Conservation (phyloP, 805 yeast species). For the Starmerella tilneyi region DNA sequence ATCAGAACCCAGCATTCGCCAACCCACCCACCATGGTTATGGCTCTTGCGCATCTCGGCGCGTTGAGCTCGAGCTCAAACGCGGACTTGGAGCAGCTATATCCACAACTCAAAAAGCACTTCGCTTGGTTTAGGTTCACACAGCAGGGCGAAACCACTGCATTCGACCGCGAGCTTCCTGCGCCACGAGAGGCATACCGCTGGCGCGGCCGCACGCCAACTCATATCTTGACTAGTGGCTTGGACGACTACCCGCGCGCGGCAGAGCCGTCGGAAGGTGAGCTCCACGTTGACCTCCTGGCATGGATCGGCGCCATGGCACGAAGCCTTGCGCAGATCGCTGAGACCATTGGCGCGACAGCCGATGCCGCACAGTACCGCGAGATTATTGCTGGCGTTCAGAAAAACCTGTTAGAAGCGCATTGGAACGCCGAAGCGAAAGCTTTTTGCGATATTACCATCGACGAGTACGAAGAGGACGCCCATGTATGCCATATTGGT, state of each 20-base stretch:
- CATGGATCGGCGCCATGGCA: slow-evolving; percentile 94
- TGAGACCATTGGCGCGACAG: slow-evolving; percentile 43
- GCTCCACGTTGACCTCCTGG: slow-evolving; percentile 73
- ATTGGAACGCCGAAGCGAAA: slow-evolving; percentile 62
- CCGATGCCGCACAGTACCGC: slow-evolving; percentile 48
- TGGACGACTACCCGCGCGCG: slow-evolving; percentile 92
- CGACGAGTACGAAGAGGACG: slow-evolving; percentile 56
- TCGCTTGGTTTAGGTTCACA: slow-evolving; percentile 71
- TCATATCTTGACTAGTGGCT: slow-evolving; percentile 84
- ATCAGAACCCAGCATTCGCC: slow-evolving; percentile 81
- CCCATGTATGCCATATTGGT: slow-evolving; percentile 76
- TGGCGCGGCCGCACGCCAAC: slow-evolving; percentile 87
- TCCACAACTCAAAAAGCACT: slow-evolving; percentile 67
- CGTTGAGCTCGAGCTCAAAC: slow-evolving; percentile 15
- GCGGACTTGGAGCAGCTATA: slow-evolving; percentile 40
- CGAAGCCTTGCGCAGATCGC: slow-evolving; percentile 70
- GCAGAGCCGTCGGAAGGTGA: slow-evolving; percentile 75
- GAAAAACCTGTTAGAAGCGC: slow-evolving; percentile 57
- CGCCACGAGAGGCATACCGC: slow-evolving; percentile 58
- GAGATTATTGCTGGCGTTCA: slow-evolving; percentile 47
- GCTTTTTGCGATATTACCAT: slow-evolving; percentile 78
- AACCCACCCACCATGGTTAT: slow-evolving; percentile 92
- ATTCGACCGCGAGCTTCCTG: slow-evolving; percentile 48
- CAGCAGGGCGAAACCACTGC: slow-evolving; percentile 68
- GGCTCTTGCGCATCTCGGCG: slow-evolving; percentile 40